Percentiles rank a stretch among this genome's conserved stretches.
Evolutionary conservation across 352 stramenopile genomes (phyloP).

Genomic region (Phytophthora vignae): DNA sequence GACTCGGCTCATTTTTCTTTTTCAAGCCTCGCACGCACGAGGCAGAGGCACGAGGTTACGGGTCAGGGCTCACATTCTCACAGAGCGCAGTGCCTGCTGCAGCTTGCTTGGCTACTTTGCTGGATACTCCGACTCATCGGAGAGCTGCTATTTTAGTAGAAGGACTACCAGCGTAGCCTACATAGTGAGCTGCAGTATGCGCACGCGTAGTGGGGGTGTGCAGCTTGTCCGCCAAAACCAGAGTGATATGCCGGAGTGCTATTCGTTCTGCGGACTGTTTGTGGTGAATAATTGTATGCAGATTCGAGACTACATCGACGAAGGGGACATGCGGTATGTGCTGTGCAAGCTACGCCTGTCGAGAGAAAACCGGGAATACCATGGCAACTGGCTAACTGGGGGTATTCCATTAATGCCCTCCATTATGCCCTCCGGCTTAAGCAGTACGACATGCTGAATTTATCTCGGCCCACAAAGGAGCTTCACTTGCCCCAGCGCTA

Average conservation of each 20-base stretch:
- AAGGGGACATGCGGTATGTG: not conserved
- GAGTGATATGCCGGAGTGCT: not conserved
- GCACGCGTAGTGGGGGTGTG: not conserved
- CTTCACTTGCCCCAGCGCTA: too few relatives aligned
- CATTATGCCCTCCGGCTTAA: too few relatives aligned
- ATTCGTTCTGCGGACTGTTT: constrained; percentile 1
- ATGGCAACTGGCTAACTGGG: not conserved
- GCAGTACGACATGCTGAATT: too few relatives aligned
- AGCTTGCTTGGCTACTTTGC: not conserved
- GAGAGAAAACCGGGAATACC: not conserved
- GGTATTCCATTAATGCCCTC: not conserved
- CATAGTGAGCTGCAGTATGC: not conserved
- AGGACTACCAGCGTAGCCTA: not conserved
- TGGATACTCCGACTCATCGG: not conserved
- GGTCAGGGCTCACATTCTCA: not conserved
- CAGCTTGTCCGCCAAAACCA: constrained; percentile 1
- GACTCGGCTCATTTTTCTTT: not conserved
- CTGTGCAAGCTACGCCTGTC: not conserved
- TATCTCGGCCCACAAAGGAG: too few relatives aligned
- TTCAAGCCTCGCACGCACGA: not conserved
- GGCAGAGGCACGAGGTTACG: not conserved
- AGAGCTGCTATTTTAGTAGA: not conserved
- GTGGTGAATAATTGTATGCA: not conserved
- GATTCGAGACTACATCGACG: constrained; percentile 1
- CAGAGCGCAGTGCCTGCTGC: not conserved